A percentile compares a stretch with the other conserved stretches of the same genome.
Conservation (phyloP, 2,329 filamentous ascomycete genomes). For the Byssoonygena ceratinophila region DNA sequence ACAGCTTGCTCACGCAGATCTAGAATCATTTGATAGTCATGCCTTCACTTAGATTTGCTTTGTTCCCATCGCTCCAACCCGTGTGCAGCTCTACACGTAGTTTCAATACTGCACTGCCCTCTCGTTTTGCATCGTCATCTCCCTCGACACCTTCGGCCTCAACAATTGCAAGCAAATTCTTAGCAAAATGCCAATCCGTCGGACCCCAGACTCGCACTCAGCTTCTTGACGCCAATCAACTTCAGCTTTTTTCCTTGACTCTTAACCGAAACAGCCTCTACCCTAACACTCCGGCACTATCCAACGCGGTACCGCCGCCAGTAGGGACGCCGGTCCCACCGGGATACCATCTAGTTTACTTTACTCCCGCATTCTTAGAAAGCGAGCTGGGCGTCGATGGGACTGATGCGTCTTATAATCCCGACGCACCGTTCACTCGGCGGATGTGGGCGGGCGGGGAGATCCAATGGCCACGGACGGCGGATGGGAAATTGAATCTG, state of each 20-base stretch:
- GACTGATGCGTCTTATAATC: constrained; percentile 51
- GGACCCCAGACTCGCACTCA: constrained; percentile 41
- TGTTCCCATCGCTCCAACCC: neutral
- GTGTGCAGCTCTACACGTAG: too few relatives aligned
- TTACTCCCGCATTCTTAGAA: constrained; percentile 49
- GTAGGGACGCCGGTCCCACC: constrained; percentile 45
- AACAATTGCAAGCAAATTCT: constrained; percentile 32
- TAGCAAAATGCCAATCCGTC: constrained; percentile 34
- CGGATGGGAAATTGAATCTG: constrained; percentile 26
- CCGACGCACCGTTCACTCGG: constrained; percentile 49
- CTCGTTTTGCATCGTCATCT: neutral
- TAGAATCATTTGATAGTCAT: neutral
- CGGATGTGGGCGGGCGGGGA: constrained; percentile 59
- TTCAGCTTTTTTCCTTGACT: constrained; percentile 52
- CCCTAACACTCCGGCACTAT: constrained; percentile 31
- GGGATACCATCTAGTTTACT: constrained; percentile 55
- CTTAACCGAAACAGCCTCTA: constrained; percentile 43
- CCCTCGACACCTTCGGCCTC: constrained; percentile 20
- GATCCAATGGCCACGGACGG: constrained; percentile 41
- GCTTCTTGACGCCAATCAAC: constrained; percentile 51
- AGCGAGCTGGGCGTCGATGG: constrained; percentile 48
- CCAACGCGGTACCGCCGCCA: constrained; percentile 25
- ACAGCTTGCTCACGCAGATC: neutral
- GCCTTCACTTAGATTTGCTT: neutral
- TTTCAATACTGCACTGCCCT: neutral